These are phyloP conservation scores for Pestalotiopsis sp. DNA, from an alignment of 2,329 filamentous ascomycete species.

Conservation along the genomic window DNA sequence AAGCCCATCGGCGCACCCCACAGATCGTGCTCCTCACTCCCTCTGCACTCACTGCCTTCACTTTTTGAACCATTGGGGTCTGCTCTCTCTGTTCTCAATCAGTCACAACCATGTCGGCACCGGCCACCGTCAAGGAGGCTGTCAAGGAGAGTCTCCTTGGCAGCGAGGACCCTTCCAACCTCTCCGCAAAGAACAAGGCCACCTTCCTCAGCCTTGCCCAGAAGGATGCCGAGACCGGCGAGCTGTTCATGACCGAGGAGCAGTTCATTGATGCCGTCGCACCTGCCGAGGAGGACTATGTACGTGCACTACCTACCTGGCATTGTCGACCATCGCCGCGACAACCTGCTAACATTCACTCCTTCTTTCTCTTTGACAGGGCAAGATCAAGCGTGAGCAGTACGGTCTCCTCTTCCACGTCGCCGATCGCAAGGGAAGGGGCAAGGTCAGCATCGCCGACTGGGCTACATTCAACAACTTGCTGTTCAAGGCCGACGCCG, in stretches of 20 bases:
- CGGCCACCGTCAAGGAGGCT: slow-evolving; percentile 62
- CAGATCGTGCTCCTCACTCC: background rate
- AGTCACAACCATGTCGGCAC: slow-evolving; percentile 40
- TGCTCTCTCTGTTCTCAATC: background rate
- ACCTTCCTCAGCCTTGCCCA: slow-evolving; percentile 77
- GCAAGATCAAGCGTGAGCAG: slow-evolving; percentile 96
- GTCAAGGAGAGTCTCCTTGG: slow-evolving; percentile 84
- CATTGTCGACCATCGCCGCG: background rate
- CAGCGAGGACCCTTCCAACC: slow-evolving; percentile 54
- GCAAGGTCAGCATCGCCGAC: slow-evolving; percentile 78
- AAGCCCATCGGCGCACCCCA: background rate
- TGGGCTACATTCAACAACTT: slow-evolving; percentile 96
- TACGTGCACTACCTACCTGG: slow-evolving; percentile 51
- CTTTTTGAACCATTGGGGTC: background rate
- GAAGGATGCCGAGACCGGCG: slow-evolving; percentile 74
- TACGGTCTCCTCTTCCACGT: slow-evolving; percentile 92
- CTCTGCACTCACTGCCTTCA: background rate
- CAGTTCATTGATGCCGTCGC: slow-evolving; percentile 91
- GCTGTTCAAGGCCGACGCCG: slow-evolving; percentile 89
- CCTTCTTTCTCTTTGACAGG: slow-evolving; percentile 55
- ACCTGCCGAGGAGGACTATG: slow-evolving; percentile 86
- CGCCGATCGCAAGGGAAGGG: slow-evolving; percentile 76
- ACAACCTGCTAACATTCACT: slow-evolving; percentile 13
- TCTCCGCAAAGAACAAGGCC: slow-evolving; percentile 75
- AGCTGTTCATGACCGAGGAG: slow-evolving; percentile 79